Evolutionary conservation across 164 flowering plant species (phyloP).

Genomic region (Buxus sempervirens): DNA sequence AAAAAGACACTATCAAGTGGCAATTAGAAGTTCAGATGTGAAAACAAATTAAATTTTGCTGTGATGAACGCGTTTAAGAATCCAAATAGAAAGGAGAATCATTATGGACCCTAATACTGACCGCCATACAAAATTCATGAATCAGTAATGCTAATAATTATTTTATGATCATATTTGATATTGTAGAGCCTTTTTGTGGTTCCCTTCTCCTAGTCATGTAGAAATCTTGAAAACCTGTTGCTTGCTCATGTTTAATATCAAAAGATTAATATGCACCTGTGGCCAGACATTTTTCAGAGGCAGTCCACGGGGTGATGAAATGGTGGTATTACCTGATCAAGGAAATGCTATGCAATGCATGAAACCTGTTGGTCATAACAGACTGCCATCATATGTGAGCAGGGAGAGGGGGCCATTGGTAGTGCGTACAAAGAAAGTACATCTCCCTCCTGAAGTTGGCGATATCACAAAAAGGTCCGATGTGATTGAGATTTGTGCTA

Average conservation of each 20-base stretch:
- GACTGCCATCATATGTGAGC: slow-evolving; percentile 9
- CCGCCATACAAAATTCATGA: background rate
- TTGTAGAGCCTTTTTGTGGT: background rate
- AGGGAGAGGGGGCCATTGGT: slow-evolving; percentile 14
- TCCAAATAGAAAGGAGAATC: background rate
- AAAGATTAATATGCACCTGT: background rate
- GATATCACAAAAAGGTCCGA: slow-evolving; percentile 16
- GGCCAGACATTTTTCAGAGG: slow-evolving; percentile 22
- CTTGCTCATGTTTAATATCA: background rate
- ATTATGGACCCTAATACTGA: background rate
- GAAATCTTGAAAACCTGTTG: background rate
- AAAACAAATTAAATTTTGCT: too few relatives aligned
- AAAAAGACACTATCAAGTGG: too few relatives aligned
- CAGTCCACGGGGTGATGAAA: slow-evolving; percentile 12
- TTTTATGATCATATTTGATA: background rate
- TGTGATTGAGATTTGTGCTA: slow-evolving; percentile 25
- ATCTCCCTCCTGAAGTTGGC: slow-evolving; percentile 3
- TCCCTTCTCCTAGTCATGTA: too few relatives aligned
- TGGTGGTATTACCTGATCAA: slow-evolving; percentile 11
- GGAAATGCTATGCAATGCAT: slow-evolving; percentile 15
- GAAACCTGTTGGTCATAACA: slow-evolving; percentile 12
- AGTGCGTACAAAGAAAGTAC: slow-evolving; percentile 12
- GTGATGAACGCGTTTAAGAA: background rate
- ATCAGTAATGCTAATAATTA: too few relatives aligned
- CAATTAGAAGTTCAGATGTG: too few relatives aligned